phyloP scores from a whole-genome alignment of 116 monocot genomes.

The Cymodocea nodosa region DNA sequence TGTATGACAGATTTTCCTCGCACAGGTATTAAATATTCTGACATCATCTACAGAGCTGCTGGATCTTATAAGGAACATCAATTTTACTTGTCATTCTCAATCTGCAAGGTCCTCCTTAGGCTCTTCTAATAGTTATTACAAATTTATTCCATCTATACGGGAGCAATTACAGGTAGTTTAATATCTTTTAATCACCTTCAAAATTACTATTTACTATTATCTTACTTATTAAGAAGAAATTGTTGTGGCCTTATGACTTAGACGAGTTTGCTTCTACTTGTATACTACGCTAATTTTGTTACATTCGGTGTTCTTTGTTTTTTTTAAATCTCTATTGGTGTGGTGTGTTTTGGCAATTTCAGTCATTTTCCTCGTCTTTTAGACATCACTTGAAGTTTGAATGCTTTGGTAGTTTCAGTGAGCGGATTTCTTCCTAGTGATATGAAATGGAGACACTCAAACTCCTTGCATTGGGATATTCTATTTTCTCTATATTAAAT shows the following conservation, averaged over 20 bases:
- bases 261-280: no score
- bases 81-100: constrained; percentile 49
- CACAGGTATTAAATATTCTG: constrained; percentile 51
- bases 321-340: no score
- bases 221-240: neutral
- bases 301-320: no score
- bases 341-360: no score
- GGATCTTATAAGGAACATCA: constrained; percentile 45
- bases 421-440: no score
- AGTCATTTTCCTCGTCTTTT: neutral
- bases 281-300: no score
- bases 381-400: neutral
- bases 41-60: constrained; percentile 57
- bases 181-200: neutral
- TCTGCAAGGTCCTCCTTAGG: constrained; percentile 19
- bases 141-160: constrained; percentile 50
- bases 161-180: constrained; percentile 60
- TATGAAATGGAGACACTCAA: no score
- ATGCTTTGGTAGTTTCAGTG: neutral
- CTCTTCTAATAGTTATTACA: constrained; percentile 23
- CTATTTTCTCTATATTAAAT: no score
- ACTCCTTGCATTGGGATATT: no score
- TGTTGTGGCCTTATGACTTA: neutral
- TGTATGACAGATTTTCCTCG: neutral
- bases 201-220: constrained; percentile 1